Evolutionary conservation across 768 basidiomycete species (phyloP).

Genomic region (Aureoboletus auriporus): DNA sequence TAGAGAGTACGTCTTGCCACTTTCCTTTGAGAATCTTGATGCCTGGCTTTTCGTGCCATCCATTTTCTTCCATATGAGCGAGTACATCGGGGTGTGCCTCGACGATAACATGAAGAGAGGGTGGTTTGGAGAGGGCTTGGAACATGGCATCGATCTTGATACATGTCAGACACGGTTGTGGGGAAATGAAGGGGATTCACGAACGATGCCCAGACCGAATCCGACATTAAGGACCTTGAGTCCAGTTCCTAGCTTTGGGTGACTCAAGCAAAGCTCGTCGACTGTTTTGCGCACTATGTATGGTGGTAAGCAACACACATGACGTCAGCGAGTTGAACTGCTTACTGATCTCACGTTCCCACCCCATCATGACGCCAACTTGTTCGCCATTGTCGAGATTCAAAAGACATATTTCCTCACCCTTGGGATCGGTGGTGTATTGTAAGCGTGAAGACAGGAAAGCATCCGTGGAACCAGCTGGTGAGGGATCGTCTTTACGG

Average conservation of each 20-base stretch:
- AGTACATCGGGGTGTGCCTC: conserved; percentile 94
- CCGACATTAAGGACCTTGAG: conserved; percentile 85
- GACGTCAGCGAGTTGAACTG: conserved; percentile 10
- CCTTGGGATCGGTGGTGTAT: conserved; percentile 64
- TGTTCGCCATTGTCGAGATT: conserved; percentile 60
- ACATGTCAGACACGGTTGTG: conserved; percentile 3
- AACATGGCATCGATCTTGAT: conserved; percentile 79
- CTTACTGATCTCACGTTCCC: conserved; percentile 82
- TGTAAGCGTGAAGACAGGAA: conserved; percentile 71
- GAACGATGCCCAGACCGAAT: conserved; percentile 89
- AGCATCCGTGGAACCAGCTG: conserved; percentile 56
- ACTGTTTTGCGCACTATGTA: conserved; percentile 75
- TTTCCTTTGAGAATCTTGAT: conserved; percentile 83
- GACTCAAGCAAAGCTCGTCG: conserved; percentile 49
- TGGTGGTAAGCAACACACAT: conserved; percentile 17
- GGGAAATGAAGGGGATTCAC: conserved; percentile 19
- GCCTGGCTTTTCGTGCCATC: conserved; percentile 76
- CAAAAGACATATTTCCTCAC: conserved; percentile 81
- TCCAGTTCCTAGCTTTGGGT: conserved; percentile 40
- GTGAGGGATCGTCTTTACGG: conserved; percentile 48
- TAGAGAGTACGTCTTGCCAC: conserved; percentile 86
- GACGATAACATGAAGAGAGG: conserved; percentile 80
- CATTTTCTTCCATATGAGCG: conserved; percentile 64
- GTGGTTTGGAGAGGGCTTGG: conserved; percentile 56
- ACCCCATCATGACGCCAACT: conserved; percentile 99